Conservation (phyloP, 352 stramenopile genomes). For the Phytopythium aichiense region DNA sequence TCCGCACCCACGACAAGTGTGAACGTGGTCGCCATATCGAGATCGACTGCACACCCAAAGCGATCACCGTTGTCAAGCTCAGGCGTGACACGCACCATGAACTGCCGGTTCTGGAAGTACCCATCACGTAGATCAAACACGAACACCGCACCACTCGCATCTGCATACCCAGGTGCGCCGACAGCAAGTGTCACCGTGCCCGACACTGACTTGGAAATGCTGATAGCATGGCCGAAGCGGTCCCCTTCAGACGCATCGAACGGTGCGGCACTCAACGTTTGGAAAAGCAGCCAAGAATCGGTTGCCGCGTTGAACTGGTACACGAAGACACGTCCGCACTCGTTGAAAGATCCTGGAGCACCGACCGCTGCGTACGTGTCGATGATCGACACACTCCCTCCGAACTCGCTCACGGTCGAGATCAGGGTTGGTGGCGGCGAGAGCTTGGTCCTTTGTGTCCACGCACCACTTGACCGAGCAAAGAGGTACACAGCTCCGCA, state of each 20-base stretch:
- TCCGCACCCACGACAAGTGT: slow-evolving; percentile 67
- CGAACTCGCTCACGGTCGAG: slow-evolving; percentile 52
- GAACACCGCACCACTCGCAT: slow-evolving; percentile 56
- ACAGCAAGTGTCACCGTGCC: slow-evolving; percentile 52
- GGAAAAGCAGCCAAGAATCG: slow-evolving; percentile 52
- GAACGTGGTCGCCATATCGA: slow-evolving; percentile 70
- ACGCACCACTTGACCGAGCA: slow-evolving; percentile 30
- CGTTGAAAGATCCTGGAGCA: slow-evolving; percentile 46
- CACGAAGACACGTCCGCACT: slow-evolving; percentile 66
- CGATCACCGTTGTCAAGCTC: slow-evolving; percentile 49
- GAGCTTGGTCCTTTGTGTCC: slow-evolving; percentile 58
- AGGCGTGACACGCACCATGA: slow-evolving; percentile 43
- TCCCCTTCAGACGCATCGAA: slow-evolving; percentile 42
- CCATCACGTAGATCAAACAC: slow-evolving; percentile 64
- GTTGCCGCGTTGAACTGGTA: slow-evolving; percentile 57
- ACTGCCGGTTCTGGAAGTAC: slow-evolving; percentile 57
- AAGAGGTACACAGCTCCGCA: slow-evolving; percentile 76
- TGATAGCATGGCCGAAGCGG: slow-evolving; percentile 66
- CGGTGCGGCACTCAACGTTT: slow-evolving; percentile 50
- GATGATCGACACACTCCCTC: slow-evolving; percentile 38
- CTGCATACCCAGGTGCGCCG: slow-evolving; percentile 62
- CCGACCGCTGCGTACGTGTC: slow-evolving; percentile 54
- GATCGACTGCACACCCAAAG: slow-evolving; percentile 62
- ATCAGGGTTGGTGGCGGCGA: slow-evolving; percentile 33
- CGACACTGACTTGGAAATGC: slow-evolving; percentile 41